Evolutionary conservation across 140 eudicot species (phyloP).

Genomic region (Stevia rebaudiana): DNA sequence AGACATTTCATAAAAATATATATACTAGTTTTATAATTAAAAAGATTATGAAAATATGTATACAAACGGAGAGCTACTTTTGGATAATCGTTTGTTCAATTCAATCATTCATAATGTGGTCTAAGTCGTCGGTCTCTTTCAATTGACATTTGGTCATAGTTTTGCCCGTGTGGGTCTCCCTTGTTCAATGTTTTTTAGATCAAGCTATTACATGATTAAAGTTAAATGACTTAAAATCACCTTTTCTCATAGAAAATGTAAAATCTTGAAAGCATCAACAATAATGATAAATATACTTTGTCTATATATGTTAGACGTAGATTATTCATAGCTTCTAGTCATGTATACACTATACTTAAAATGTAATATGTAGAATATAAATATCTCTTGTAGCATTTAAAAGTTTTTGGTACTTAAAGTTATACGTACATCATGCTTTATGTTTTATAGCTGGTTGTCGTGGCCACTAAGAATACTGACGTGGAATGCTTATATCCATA

Average conservation of each 20-base stretch:
- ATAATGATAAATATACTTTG: background rate
- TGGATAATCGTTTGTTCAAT: conserved; percentile 2
- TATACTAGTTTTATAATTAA: background rate
- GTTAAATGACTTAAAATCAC: conserved; percentile 13
- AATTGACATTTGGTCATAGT: conserved; percentile 34
- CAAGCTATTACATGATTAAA: conserved; percentile 25
- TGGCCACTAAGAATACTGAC: background rate
- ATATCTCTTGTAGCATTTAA: too few relatives aligned
- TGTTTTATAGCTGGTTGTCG: too few relatives aligned
- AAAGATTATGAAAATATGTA: background rate
- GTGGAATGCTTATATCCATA: background rate
- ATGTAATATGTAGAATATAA: too few relatives aligned
- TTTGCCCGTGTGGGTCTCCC: conserved; percentile 27
- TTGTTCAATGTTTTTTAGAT: conserved; percentile 22
- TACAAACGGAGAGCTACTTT: background rate
- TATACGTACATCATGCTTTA: too few relatives aligned
- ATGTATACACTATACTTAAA: background rate
- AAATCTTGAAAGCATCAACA: background rate
- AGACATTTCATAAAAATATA: background rate
- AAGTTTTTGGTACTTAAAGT: too few relatives aligned
- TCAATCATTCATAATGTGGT: conserved; percentile 23
- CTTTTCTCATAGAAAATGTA: background rate
- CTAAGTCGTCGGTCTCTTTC: conserved; percentile 18
- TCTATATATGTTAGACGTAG: background rate
- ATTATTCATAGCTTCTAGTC: background rate